Base-by-base conservation (phyloP, 495 filamentous ascomycete species). In the Penicillium silybi region DNA sequence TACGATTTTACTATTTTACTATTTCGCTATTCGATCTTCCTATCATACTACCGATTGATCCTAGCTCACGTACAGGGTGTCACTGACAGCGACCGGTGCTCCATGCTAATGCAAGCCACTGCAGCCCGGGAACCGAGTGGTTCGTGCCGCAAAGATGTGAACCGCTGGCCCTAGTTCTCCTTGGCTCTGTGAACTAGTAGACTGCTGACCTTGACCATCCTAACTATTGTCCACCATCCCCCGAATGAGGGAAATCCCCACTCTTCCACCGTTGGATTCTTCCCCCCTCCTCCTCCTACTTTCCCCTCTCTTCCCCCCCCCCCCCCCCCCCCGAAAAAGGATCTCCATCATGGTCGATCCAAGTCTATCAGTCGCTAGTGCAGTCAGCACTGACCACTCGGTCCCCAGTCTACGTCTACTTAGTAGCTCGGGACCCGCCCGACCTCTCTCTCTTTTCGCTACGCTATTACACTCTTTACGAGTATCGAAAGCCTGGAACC, bases 351-450 rank as follows among this genome's bases (percentile, higher is more conserved):
- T 65, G 57, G 65, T 56, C 67, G 68, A 73, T 73, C 69, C n/a
- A 67, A 63, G 62, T 71, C 65, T 72, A 74, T 74, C 69, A 68
- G 64, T 53, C 68, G 65, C 65, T 70, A 72, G 63, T 67, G 54
- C 39, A 40, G 42, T 43, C 64, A 59, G 67, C 68, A 71, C 64
- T 67, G 70, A 65, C 68, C 70, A 73, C 35, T 50, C 54, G 67
- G 57, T 16, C 41, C 38, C 46, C 13, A 32, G 29, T 11, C 50
- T 52, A 42, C 50, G 29, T 11, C 50, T 52, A 42, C 50, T 34
- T 45, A 44, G 44, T 44, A 16, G 25, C 32, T 26, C 38, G 47
- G 41, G 49, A 50, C 48, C 53, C 58, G 54, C 53, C 58, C 54
- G 29, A 42, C 41, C 29, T 54, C 54, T 50, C 44, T 53, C 41